Percentiles rank a stretch among this genome's conserved stretches.
Evolutionary conservation across 208 protist species (phyloP).

Genomic region (Polymyxa betae): DNA sequence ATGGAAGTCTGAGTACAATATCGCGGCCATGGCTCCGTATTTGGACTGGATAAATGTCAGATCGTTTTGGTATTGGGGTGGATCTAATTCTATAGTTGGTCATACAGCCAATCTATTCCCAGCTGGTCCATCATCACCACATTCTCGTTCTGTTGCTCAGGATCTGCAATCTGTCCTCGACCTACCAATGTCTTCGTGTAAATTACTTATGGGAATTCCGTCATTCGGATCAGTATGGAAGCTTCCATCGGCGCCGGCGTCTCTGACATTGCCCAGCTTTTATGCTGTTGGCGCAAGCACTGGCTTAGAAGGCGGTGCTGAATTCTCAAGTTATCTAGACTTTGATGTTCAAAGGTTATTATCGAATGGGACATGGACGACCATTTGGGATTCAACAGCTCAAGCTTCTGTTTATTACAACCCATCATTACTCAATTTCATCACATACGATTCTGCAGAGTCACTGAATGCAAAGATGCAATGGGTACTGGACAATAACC

Average conservation of each 20-base stretch:
- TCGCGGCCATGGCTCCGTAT: conserved; percentile 1
- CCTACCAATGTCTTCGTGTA: background rate
- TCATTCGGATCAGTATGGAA: background rate
- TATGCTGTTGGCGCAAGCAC: background rate
- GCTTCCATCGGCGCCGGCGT: background rate
- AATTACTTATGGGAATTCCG: background rate
- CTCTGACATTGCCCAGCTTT: background rate
- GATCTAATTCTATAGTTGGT: background rate
- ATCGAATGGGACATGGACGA: background rate
- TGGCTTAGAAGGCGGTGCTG: background rate
- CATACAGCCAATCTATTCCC: background rate
- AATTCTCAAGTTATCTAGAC: background rate
- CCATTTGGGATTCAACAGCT: background rate
- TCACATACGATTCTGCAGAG: background rate
- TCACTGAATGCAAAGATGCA: background rate
- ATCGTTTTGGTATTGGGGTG: background rate
- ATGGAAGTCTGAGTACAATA: background rate
- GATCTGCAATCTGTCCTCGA: background rate
- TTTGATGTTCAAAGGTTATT: background rate
- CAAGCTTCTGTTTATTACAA: background rate
- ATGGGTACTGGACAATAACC: background rate
- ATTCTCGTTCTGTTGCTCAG: background rate
- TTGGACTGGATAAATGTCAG: background rate
- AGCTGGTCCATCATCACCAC: background rate
- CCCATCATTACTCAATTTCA: background rate